Evolutionary conservation across 495 filamentous ascomycete species (phyloP).

Genomic region (Penicillium ucsense): DNA sequence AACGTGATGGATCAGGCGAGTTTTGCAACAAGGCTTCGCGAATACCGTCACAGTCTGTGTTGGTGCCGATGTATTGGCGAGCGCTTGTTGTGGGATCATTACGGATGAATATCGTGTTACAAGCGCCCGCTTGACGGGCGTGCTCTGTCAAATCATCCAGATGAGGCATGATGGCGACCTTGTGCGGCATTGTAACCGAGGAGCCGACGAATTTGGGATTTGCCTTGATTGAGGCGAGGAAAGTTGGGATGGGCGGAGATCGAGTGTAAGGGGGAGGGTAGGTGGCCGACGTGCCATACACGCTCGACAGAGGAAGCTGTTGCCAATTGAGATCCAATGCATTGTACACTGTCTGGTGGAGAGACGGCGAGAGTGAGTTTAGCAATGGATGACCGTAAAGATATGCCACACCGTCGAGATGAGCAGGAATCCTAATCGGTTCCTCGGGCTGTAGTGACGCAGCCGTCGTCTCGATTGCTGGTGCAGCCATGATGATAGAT

Average conservation of each 20-base stretch:
- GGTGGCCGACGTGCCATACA: slow-evolving; percentile 23
- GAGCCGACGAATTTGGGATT: slow-evolving; percentile 50
- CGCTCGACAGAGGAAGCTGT: slow-evolving; percentile 43
- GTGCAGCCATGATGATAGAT: slow-evolving; percentile 12
- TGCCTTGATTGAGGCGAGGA: slow-evolving; percentile 36
- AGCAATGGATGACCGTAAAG: slow-evolving; percentile 46
- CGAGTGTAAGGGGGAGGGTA: slow-evolving; percentile 30
- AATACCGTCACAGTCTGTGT: slow-evolving; percentile 68
- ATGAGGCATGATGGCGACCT: slow-evolving; percentile 57
- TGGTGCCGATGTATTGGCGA: slow-evolving; percentile 51
- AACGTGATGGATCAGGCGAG: slow-evolving; percentile 27
- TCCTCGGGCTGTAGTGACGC: slow-evolving; percentile 21
- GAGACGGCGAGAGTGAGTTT: slow-evolving; percentile 61
- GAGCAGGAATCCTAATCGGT: slow-evolving; percentile 24
- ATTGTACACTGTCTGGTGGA: slow-evolving; percentile 57
- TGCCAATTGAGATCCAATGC: slow-evolving; percentile 49
- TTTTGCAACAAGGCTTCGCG: slow-evolving; percentile 59
- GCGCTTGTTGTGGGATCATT: slow-evolving; percentile 27
- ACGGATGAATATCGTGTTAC: slow-evolving; percentile 63
- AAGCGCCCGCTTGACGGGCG: slow-evolving; percentile 56
- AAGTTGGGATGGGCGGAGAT: slow-evolving; percentile 37
- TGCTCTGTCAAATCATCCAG: slow-evolving; percentile 61
- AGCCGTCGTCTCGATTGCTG: slow-evolving; percentile 7
- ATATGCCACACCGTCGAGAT: slow-evolving; percentile 33
- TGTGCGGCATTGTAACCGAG: slow-evolving; percentile 68